Conservation (phyloP, 768 basidiomycete genomes). For the Mycena amicta region DNA sequence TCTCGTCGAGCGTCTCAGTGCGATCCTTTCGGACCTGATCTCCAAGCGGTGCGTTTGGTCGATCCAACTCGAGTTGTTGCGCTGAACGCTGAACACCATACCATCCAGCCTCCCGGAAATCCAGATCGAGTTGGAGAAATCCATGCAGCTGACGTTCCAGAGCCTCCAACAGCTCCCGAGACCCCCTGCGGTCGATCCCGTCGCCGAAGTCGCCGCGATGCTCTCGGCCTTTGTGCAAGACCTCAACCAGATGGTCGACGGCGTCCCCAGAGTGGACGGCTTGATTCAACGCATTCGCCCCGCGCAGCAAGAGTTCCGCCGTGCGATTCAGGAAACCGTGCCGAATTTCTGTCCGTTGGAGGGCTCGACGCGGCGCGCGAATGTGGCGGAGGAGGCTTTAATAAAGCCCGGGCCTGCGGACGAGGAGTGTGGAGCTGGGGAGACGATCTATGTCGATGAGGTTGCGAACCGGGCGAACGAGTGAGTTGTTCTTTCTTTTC, state of each 20-base stretch:
- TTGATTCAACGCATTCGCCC: slow-evolving; percentile 58
- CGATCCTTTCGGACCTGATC: slow-evolving; percentile 63
- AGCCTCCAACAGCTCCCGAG: slow-evolving; percentile 40
- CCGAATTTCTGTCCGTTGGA: slow-evolving; percentile 60
- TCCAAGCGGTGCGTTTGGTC: slow-evolving; percentile 48
- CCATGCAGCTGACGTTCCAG: slow-evolving; percentile 41
- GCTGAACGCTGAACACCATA: not conserved
- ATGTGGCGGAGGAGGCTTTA: not conserved
- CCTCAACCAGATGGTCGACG: slow-evolving; percentile 48
- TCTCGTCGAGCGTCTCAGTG: slow-evolving; percentile 58
- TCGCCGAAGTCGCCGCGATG: slow-evolving; percentile 52
- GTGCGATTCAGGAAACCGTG: slow-evolving; percentile 50
- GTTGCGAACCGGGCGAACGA: slow-evolving; percentile 23
- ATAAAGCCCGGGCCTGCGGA: not conserved
- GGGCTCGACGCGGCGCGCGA: not conserved
- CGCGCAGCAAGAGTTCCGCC: slow-evolving; percentile 47
- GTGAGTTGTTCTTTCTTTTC: slow-evolving; percentile 13
- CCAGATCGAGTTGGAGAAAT: slow-evolving; percentile 52
- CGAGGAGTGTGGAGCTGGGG: slow-evolving; percentile 25
- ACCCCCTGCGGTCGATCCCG: slow-evolving; percentile 55
- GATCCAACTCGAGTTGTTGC: not conserved
- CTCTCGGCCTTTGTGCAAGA: slow-evolving; percentile 50
- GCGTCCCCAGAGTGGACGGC: slow-evolving; percentile 52
- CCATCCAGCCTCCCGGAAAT: slow-evolving; percentile 59
- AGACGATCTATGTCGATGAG: slow-evolving; percentile 29